Evolutionary conservation across 2,329 filamentous ascomycete genomes (phyloP).

Genomic region (Pseudonectria foliicola): DNA sequence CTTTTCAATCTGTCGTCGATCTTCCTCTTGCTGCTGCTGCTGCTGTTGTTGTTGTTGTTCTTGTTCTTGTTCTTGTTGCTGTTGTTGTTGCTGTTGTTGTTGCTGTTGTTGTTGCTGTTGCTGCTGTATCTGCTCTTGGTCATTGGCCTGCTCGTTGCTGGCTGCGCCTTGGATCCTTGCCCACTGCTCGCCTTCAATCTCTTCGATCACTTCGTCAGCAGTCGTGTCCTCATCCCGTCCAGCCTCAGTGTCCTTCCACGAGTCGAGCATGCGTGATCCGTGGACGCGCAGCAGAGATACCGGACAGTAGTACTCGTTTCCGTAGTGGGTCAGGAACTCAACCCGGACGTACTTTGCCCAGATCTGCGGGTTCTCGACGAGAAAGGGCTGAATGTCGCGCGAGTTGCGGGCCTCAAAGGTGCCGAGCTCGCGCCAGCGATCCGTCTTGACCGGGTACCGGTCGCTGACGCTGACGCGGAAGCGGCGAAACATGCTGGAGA

Average conservation of each 20-base stretch:
- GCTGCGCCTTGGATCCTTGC: slow-evolving; percentile 6
- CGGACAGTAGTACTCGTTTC: slow-evolving; percentile 94
- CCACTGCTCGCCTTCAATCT: slow-evolving; percentile 1
- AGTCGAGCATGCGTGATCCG: slow-evolving; percentile 93
- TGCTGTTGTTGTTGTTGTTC: too few relatives aligned
- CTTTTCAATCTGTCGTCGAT: too few relatives aligned
- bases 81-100: too few relatives aligned
- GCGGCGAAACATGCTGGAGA: slow-evolving; percentile 89
- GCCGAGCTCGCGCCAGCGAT: slow-evolving; percentile 86
- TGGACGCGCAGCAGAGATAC: slow-evolving; percentile 86
- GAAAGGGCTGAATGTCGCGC: slow-evolving; percentile 86
- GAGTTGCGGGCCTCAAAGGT: slow-evolving; percentile 88
- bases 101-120: too few relatives aligned
- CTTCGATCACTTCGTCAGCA: slow-evolving; percentile 11
- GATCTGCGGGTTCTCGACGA: slow-evolving; percentile 89
- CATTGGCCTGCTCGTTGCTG: slow-evolving; percentile 6
- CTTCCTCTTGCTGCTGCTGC: too few relatives aligned
- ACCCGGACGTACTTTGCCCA: slow-evolving; percentile 91
- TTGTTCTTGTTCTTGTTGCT: too few relatives aligned
- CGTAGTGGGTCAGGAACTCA: slow-evolving; percentile 89
- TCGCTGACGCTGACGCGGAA: slow-evolving; percentile 92
- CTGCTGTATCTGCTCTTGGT: too few relatives aligned
- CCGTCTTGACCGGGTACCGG: slow-evolving; percentile 83
- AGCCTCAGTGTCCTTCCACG: slow-evolving; percentile 75
- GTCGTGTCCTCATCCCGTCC: slow-evolving; percentile 55